Percentiles rank a stretch among this genome's conserved stretches.
Conservation (phyloP, 176 grass and related monocot genomes). For the Oryza rufipogon region DNA sequence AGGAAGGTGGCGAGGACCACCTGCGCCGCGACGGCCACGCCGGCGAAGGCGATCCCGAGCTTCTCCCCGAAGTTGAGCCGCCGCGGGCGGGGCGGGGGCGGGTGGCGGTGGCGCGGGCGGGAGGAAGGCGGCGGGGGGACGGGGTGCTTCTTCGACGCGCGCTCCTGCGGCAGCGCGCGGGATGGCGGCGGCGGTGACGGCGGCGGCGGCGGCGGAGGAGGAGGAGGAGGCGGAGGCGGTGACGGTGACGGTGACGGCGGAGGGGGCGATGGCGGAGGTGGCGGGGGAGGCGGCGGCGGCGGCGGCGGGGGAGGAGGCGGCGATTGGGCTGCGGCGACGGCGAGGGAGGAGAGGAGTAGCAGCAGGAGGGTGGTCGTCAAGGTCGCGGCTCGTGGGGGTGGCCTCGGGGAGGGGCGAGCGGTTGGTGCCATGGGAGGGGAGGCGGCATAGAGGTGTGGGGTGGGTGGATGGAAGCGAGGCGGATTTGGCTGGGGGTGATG, state of each 20-base stretch:
- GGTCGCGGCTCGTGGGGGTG: constrained; percentile 31
- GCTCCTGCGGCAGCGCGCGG: constrained; percentile 2
- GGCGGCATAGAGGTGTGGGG: constrained; percentile 40
- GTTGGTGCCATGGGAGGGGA: constrained; percentile 46
- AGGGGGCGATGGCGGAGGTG: not conserved
- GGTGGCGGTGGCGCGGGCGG: constrained; percentile 13
- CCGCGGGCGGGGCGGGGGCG: not conserved
- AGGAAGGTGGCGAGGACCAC: not conserved
- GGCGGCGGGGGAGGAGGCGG: not conserved
- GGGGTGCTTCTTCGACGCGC: not conserved
- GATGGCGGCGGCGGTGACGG: constrained; percentile 1
- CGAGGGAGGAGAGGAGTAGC: constrained; percentile 29
- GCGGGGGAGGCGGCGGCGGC: not conserved
- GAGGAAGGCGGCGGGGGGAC: not conserved
- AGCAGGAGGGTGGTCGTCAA: constrained; percentile 39
- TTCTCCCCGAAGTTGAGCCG: not conserved
- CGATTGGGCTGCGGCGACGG: not conserved
- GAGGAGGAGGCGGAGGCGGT: not conserved
- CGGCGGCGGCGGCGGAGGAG: not conserved
- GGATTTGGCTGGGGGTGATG: not conserved
- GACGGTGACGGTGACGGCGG: not conserved
- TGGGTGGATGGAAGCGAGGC: not conserved
- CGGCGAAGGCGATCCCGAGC: not conserved
- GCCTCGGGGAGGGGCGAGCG: constrained; percentile 5
- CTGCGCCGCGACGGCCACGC: not conserved